These are phyloP conservation scores for Moricandia arvensis DNA, from an alignment of 345 rosid species.

Conservation along the genomic window DNA sequence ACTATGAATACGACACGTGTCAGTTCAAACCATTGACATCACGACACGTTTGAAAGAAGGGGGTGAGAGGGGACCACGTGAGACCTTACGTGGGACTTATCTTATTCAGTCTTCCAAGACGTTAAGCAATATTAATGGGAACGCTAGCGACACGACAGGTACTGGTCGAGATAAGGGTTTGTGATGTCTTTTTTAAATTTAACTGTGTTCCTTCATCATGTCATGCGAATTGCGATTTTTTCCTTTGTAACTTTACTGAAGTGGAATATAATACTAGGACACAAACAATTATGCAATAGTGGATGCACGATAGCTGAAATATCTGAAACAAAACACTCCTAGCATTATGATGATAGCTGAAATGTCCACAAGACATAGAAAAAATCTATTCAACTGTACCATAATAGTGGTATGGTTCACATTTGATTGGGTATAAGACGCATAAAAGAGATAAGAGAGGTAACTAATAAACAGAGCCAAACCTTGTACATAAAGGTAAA, in stretches of 20 bases:
- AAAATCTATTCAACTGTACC: not conserved
- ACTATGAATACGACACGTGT: constrained; percentile 34
- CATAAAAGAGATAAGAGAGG: not conserved
- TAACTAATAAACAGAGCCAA: not conserved
- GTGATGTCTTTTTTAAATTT: not conserved
- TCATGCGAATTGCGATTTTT: not conserved
- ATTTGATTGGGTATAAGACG: not conserved
- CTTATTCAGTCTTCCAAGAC: constrained; percentile 42
- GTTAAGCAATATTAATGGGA: constrained; percentile 35
- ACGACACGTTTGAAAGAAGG: constrained; percentile 18
- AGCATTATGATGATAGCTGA: not conserved
- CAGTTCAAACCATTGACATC: not conserved
- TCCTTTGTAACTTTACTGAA: constrained; percentile 7
- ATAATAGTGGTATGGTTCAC: not conserved
- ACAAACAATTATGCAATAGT: not conserved
- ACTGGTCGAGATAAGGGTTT: constrained; percentile 17
- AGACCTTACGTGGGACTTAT: constrained; percentile 29
- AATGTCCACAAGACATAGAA: not conserved
- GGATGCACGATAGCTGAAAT: not conserved
- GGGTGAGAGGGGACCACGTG: constrained; percentile 22
- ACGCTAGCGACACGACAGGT: constrained; percentile 23
- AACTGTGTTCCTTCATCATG: constrained; percentile 6
- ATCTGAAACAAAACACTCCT: not conserved
- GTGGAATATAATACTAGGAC: constrained; percentile 4
- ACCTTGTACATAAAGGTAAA: not conserved